These are phyloP conservation scores for Capronia epimyces DNA, from an alignment of 2,329 filamentous ascomycete species.

Conservation along the genomic window DNA sequence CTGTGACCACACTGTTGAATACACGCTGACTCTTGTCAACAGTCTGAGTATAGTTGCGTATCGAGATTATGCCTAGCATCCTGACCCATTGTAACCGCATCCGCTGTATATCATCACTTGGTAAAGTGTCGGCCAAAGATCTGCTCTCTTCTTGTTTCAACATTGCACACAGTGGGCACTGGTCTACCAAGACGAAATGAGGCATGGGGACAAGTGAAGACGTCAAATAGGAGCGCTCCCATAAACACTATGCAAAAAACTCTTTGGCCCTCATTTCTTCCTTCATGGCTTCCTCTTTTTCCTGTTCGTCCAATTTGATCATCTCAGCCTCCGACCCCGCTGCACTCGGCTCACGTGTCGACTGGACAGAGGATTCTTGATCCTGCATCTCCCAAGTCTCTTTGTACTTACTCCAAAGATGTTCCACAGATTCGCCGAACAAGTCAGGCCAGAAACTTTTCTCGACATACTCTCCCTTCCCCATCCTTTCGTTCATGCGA, in stretches of 20 bases:
- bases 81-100: not conserved
- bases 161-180: no score
- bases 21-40: constrained; percentile 8
- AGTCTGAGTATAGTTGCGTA: not conserved
- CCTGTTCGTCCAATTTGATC: constrained; percentile 5
- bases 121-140: no score
- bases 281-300: constrained; percentile 5
- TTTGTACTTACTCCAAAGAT: constrained; percentile 71
- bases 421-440: constrained; percentile 59
- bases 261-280: constrained; percentile 6
- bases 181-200: no score
- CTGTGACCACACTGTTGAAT: not conserved
- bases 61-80: not conserved
- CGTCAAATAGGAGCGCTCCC: not conserved
- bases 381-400: constrained; percentile 40
- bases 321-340: constrained; percentile 9
- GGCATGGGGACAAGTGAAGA: not conserved
- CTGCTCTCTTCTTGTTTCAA: no score
- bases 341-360: constrained; percentile 1
- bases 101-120: not conserved
- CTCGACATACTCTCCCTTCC: constrained; percentile 59
- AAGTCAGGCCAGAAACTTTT: constrained; percentile 62
- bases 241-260: constrained; percentile 7
- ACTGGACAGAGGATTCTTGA: constrained; percentile 15
- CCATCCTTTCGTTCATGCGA: constrained; percentile 61